Percentiles rank a stretch among this genome's conserved stretches.
These are phyloP conservation scores for Lenzites betulinus DNA, from an alignment of 768 basidiomycete species.

Conservation along the genomic window DNA sequence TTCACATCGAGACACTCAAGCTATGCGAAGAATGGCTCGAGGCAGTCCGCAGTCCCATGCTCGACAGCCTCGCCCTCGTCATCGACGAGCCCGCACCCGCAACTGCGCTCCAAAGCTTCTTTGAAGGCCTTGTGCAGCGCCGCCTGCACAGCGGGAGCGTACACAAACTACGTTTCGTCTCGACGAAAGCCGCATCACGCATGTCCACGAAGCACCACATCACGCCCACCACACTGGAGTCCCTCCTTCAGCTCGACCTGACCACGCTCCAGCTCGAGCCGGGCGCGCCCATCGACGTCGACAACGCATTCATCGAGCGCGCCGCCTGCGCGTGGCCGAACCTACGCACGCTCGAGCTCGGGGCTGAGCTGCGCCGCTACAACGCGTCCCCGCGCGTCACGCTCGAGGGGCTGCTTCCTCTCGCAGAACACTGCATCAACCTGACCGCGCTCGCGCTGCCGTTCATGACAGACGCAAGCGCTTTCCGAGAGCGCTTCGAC, in stretches of 20 bases:
- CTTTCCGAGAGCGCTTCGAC: slow-evolving; percentile 8
- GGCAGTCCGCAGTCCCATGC: background rate
- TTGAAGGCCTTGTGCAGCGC: background rate
- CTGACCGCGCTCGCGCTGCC: slow-evolving; percentile 9
- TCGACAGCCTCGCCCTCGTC: slow-evolving; percentile 1
- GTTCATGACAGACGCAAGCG: slow-evolving; percentile 9
- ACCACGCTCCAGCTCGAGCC: slow-evolving; percentile 4
- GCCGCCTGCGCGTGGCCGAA: slow-evolving; percentile 13
- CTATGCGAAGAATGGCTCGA: background rate
- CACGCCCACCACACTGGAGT: slow-evolving; percentile 5
- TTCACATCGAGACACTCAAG: background rate
- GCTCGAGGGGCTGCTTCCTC: slow-evolving; percentile 16
- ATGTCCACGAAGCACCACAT: background rate
- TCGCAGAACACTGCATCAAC: slow-evolving; percentile 11
- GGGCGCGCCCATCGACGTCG: slow-evolving; percentile 7
- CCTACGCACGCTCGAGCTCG: slow-evolving; percentile 14
- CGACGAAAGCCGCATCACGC: background rate
- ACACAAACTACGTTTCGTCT: background rate
- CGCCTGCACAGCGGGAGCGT: background rate
- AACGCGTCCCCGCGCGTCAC: background rate
- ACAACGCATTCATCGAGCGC: slow-evolving; percentile 17
- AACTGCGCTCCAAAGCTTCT: background rate
- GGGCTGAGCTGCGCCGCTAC: slow-evolving; percentile 8
- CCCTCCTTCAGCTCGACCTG: slow-evolving; percentile 13
- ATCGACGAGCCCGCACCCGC: background rate